These are phyloP conservation scores for Boletus rubroflammeus DNA, from an alignment of 768 basidiomycete genomes.

Conservation along the genomic window DNA sequence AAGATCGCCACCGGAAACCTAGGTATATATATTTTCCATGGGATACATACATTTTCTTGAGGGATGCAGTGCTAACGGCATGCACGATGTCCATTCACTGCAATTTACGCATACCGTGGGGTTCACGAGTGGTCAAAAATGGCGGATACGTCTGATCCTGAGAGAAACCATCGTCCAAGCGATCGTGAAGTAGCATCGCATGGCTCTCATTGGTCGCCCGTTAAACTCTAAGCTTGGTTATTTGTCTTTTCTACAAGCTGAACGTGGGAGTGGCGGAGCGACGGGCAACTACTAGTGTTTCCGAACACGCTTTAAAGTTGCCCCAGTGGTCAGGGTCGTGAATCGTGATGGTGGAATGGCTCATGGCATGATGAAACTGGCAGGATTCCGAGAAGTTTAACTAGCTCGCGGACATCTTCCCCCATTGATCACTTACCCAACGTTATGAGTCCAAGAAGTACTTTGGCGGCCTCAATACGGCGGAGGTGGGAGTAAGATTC, in stretches of 20 bases:
- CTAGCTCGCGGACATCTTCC: background rate
- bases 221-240: background rate
- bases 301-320: background rate
- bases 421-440: background rate
- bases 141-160: background rate
- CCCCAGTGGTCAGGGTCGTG: background rate
- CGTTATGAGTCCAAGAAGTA: background rate
- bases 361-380: background rate
- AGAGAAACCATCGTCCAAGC: background rate
- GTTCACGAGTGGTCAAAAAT: background rate
- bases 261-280: background rate
- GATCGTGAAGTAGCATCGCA: background rate
- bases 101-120: background rate
- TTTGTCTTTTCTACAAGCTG: background rate
- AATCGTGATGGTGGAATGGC: background rate
- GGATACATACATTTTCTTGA: background rate
- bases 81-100: background rate
- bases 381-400: background rate
- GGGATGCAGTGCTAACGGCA: slow-evolving; percentile 1
- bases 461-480: background rate
- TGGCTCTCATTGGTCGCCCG: background rate
- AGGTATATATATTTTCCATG: background rate
- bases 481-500: background rate
- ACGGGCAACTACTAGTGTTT: background rate
- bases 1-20: background rate